These are phyloP conservation scores for Bruguiera sexangula DNA, from an alignment of 345 rosid species.

Conservation along the genomic window DNA sequence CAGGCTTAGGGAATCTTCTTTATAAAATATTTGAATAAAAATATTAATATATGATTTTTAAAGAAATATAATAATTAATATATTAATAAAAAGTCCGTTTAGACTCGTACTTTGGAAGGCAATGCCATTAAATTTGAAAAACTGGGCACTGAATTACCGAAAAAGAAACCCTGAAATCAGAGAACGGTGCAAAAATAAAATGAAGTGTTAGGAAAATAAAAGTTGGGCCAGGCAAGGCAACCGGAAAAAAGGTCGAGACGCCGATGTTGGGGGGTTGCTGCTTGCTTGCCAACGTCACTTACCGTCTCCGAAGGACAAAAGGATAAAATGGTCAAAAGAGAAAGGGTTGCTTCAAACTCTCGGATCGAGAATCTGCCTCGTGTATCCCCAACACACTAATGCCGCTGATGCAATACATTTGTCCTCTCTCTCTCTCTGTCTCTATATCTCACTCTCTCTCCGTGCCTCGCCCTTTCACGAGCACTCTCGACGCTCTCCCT, in stretches of 20 bases:
- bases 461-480: not conserved
- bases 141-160: not conserved
- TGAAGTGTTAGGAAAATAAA: no score
- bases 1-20: no score
- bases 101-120: conserved; percentile 4
- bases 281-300: no score
- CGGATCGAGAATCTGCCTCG: conserved; percentile 36
- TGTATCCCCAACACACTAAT: conserved; percentile 20
- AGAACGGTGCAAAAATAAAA: not conserved
- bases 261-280: no score
- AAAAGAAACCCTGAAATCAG: not conserved
- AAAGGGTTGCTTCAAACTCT: conserved; percentile 12
- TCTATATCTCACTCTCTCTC: not conserved
- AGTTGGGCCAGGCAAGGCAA: not conserved
- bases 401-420: conserved; percentile 12
- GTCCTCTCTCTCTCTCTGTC: conserved; percentile 21
- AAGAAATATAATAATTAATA: no score
- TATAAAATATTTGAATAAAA: no score
- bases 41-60: no score
- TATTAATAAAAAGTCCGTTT: not conserved
- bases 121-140: conserved; percentile 1
- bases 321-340: conserved; percentile 34
- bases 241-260: not conserved
- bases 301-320: not conserved
- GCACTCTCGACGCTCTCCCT: not conserved